Base-by-base conservation (phyloP, 305 asterid genomes). In the Nicotiana rustica region DNA sequence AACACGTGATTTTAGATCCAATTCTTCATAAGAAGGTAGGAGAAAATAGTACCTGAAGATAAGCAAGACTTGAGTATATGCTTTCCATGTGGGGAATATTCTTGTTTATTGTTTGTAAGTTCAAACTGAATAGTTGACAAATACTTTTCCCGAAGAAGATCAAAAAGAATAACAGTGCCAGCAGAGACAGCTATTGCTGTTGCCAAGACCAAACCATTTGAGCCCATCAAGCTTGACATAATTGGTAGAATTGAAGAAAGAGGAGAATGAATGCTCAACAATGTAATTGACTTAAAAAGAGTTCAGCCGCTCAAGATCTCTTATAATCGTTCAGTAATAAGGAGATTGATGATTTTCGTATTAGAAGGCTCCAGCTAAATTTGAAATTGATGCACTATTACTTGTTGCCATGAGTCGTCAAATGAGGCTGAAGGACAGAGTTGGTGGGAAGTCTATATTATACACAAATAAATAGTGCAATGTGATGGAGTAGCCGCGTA, bases 131-230 rank as follows among this genome's bases (percentile, higher is more conserved):
- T 36, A 75, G 5, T 29, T 49, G 81, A 70, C 56, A 82, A 84
- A 57, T 89, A 87, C 83, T 88, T 92, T 0, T 89, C 91, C 10
- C 85, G 83, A 81, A 90, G 82, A 78, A 85, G 93, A 83, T 94
- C 96, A 79, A 92, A 88, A 83, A 93, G 89, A 76, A 94, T 60
- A 4, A 92, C 68, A 71, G 95, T 89, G 49, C 94, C 97, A n/a
- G 96, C 98, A 47, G 99, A 95, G 70, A 93, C 93, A 1, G 94
- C 97, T 94, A 95, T 89, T 78, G 97, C 99, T 18, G 99, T 92
- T 52, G 98, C 99, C 47, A 94, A 78, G 69, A 92, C 97, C 18
- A 90, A 56, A 64, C 92, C 92, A 77, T 94, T 97, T 25, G 96
- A 88, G 12, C 91, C 85, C 92, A 92, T 80, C 86, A 89, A 81